These are phyloP conservation scores for Rhizopogon vinicolor DNA, from an alignment of 768 basidiomycete species.

Conservation along the genomic window DNA sequence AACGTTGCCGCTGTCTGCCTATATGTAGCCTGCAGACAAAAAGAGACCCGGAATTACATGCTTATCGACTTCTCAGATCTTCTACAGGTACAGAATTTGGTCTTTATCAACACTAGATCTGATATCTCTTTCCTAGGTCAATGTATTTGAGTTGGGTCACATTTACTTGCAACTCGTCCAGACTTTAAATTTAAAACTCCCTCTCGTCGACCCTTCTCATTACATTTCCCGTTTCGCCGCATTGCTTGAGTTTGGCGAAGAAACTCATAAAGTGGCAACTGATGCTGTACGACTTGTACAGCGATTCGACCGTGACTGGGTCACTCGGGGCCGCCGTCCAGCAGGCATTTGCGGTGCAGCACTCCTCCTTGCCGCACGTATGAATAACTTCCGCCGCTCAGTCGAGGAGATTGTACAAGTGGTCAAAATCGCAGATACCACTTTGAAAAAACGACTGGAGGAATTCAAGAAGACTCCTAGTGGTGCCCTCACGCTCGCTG, in stretches of 20 bases:
- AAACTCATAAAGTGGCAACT: constrained; percentile 85
- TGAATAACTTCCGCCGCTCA: constrained; percentile 95
- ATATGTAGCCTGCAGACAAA: constrained; percentile 89
- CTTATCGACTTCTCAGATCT: constrained; percentile 98
- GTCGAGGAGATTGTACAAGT: constrained; percentile 97
- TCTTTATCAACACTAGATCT: background rate
- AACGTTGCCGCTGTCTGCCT: constrained; percentile 96
- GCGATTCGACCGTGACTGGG: constrained; percentile 96
- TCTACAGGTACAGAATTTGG: constrained; percentile 54
- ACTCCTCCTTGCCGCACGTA: constrained; percentile 89
- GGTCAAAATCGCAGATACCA: constrained; percentile 97
- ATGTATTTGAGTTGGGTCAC: constrained; percentile 95
- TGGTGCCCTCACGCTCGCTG: constrained; percentile 78
- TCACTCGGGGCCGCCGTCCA: constrained; percentile 90
- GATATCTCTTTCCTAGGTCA: constrained; percentile 53
- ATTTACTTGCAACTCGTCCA: constrained; percentile 94
- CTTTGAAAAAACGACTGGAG: constrained; percentile 86
- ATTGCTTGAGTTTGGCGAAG: constrained; percentile 93
- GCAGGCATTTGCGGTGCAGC: constrained; percentile 98
- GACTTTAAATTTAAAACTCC: constrained; percentile 78
- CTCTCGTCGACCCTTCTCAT: constrained; percentile 92
- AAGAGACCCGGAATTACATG: constrained; percentile 92
- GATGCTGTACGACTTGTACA: constrained; percentile 93
- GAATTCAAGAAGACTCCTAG: constrained; percentile 93
- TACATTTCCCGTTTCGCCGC: constrained; percentile 95